Conservation (phyloP, 306 rosid species). For the Casuarina glauca region DNA sequence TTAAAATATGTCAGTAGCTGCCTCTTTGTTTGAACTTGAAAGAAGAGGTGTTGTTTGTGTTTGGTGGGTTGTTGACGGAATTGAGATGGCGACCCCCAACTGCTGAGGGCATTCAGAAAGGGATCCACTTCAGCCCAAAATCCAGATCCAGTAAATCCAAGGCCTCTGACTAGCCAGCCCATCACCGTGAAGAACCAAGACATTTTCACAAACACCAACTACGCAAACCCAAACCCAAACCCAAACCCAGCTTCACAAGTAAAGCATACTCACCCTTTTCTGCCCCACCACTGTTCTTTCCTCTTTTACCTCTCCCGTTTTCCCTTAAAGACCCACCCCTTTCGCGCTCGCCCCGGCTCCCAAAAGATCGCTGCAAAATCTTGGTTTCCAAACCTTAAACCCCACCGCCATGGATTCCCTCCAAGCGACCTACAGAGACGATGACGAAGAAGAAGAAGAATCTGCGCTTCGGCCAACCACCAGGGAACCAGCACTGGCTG, state of each 20-base stretch:
- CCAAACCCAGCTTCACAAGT: too few species aligned
- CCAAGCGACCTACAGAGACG: constrained; percentile 73
- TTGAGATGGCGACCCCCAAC: too few species aligned
- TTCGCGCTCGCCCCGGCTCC: neutral
- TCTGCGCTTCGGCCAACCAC: constrained; percentile 16
- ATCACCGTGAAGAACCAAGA: too few species aligned
- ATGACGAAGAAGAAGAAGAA: constrained; percentile 71
- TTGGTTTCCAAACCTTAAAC: constrained; percentile 11
- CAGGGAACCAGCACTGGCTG: constrained; percentile 9
- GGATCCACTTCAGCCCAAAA: too few species aligned
- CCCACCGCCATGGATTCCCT: constrained; percentile 57
- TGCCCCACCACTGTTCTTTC: neutral
- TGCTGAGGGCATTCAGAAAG: too few species aligned
- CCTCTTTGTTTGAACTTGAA: neutral
- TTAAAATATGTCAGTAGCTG: neutral
- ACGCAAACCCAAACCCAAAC: too few species aligned
- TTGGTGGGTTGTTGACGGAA: neutral
- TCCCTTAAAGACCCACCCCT: neutral
- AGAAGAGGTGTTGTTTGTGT: neutral
- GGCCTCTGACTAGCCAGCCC: too few species aligned
- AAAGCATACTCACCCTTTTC: neutral
- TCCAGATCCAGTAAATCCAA: too few species aligned
- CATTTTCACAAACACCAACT: too few species aligned
- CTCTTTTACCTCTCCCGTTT: constrained; percentile 2
- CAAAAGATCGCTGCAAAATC: neutral